These are phyloP conservation scores for Silene vulgaris DNA, from an alignment of 179 eudicot genomes.

Conservation along the genomic window DNA sequence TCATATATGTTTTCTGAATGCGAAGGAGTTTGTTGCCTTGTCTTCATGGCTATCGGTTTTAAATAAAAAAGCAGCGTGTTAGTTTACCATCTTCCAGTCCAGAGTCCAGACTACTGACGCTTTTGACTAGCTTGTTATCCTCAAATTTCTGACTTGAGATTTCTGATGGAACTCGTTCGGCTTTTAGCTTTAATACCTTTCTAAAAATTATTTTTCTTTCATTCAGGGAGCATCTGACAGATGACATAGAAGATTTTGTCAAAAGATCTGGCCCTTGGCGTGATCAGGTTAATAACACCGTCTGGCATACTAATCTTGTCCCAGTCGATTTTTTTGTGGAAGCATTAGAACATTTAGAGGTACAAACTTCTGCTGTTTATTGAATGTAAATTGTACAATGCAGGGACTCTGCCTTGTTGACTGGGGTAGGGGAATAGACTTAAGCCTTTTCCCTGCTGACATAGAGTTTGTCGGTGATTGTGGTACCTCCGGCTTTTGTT, in stretches of 20 bases:
- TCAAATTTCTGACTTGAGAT: neutral
- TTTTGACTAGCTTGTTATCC: neutral
- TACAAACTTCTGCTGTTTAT: neutral
- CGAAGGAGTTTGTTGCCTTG: neutral
- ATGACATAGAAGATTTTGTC: constrained; percentile 48
- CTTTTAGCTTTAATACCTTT: neutral
- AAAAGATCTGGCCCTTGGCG: constrained; percentile 69
- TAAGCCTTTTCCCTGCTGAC: constrained; percentile 54
- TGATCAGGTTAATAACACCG: constrained; percentile 59
- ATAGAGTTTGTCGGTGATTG: constrained; percentile 64
- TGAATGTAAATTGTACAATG: constrained; percentile 16
- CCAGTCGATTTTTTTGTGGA: neutral
- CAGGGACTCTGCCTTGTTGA: constrained; percentile 98
- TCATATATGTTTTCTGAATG: neutral
- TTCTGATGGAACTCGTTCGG: neutral
- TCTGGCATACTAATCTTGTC: neutral
- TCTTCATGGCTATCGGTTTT: no score
- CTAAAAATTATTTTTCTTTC: constrained; percentile 1
- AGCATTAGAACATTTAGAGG: neutral
- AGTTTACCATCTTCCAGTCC: neutral
- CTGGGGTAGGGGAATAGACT: constrained; percentile 98
- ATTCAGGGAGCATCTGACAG: constrained; percentile 64
- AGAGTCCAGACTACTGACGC: neutral
- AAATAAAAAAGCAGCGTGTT: no score
- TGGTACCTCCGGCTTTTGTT: constrained; percentile 86